A percentile compares a stretch with the other conserved stretches of the same genome.
These are phyloP conservation scores for Iris macrosiphon DNA, from an alignment of 106 monocot genomes.

Conservation along the genomic window DNA sequence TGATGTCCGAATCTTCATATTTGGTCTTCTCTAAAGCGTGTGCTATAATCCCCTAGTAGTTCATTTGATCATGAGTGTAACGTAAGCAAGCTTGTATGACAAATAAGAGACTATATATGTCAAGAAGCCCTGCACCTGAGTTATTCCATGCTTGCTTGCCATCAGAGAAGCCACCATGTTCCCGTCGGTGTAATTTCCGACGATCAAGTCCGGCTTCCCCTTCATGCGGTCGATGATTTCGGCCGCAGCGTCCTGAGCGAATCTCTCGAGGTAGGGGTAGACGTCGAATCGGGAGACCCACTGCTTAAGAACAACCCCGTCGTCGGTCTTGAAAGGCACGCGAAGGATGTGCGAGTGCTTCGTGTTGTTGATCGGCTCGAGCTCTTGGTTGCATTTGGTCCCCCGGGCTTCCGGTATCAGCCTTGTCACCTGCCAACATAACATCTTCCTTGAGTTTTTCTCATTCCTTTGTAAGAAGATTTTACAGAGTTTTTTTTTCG, in stretches of 20 bases:
- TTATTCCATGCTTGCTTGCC: conserved; percentile 79
- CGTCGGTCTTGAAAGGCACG: conserved; percentile 77
- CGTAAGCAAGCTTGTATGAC: too few species aligned
- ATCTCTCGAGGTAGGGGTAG: conserved; percentile 97
- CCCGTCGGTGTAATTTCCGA: conserved; percentile 95
- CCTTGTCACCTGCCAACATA: conserved; percentile 58
- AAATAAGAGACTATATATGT: too few species aligned
- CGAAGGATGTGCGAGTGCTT: conserved; percentile 82
- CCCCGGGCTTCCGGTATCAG: conserved; percentile 86
- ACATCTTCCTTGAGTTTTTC: background rate
- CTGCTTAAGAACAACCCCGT: conserved; percentile 46
- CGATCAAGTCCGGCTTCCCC: conserved; percentile 91
- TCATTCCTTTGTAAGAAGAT: background rate
- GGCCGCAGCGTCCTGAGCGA: conserved; percentile 62
- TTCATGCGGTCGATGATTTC: conserved; percentile 64
- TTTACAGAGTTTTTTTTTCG: too few species aligned
- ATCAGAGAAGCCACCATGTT: conserved; percentile 91
- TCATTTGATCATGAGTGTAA: background rate
- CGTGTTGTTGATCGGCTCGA: conserved; percentile 73
- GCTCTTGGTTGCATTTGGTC: conserved; percentile 91
- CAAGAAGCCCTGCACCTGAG: conserved; percentile 60
- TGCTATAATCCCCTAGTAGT: conserved; percentile 72
- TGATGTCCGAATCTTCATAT: conserved; percentile 89
- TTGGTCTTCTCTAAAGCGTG: conserved; percentile 98
- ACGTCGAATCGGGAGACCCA: conserved; percentile 97